Base-by-base conservation (phyloP, 2,329 filamentous ascomycete genomes). In the Fusarium camptoceras region DNA sequence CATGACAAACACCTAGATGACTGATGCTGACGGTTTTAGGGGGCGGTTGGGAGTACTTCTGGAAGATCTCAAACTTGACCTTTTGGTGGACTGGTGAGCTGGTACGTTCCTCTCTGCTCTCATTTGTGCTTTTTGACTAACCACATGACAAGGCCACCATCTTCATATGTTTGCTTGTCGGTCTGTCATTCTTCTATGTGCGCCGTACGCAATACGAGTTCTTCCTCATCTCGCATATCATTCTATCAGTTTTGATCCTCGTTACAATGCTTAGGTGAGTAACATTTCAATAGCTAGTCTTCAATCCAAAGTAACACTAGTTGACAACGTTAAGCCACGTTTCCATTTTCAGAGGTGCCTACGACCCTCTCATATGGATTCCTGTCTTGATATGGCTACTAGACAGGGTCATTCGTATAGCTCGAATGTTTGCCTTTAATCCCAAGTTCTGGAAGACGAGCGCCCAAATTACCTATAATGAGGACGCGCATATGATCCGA, bases 81-180 rank as follows among this genome's bases (percentile, higher is more conserved):
- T 88, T 84, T 70, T 88, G 85, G 79, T 84, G 81, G 75, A 82
- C 81, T 4, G 86, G 85, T 5, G 81, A 83, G 70, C 64, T 86
- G 18, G 83, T 84, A 68, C 65, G 80, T 53, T 22, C 4, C 12
- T 16, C 8, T 8, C 6, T 2, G 0, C 3, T 3, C 5, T 1
- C 4, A 7, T 4, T 20, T 3, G 1, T 9, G 7, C 14, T 20
- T 22, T n/a, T 5, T 12, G 10, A 24, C 41, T 62, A 10, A 59
- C 14, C 3, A 1, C 15, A 2, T 4, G 4, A 2, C 14, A 83
- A 83, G 79, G 83, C 83, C 0, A 84, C 80, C 0, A 66, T 84
- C 1, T 57, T 78, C 48, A 84, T 85, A 83, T 83, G 81, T 43
- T 67, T 82, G 0, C 71, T 86, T 3, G 57, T 87, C 0, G 76